phyloP scores from a whole-genome alignment of 345 rosid species.

The Leavenworthia alabamica region DNA sequence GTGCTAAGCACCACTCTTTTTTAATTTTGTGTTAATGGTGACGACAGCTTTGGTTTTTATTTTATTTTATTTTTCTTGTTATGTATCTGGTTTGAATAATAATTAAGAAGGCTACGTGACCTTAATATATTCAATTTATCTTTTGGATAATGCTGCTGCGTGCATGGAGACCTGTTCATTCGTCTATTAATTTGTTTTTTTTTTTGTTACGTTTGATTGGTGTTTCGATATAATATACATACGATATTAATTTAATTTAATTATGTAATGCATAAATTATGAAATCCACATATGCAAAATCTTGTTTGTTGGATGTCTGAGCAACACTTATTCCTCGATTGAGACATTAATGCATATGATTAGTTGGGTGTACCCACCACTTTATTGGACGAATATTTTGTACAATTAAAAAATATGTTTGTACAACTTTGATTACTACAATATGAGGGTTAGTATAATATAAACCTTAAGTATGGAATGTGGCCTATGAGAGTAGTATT shows the following conservation, averaged over 20 bases:
- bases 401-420: too few species aligned
- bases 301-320: not conserved
- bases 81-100: not conserved
- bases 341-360: not conserved
- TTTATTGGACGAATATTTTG: too few species aligned
- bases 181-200: not conserved
- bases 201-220: not conserved
- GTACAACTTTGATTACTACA: too few species aligned
- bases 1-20: conserved; percentile 20
- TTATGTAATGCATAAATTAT: not conserved
- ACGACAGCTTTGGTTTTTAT: not conserved
- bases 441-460: too few species aligned
- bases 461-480: too few species aligned
- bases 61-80: not conserved
- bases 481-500: too few species aligned
- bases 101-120: not conserved
- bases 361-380: not conserved
- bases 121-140: not conserved
- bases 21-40: not conserved
- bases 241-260: not conserved
- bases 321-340: not conserved
- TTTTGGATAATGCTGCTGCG: conserved; percentile 11
- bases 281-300: not conserved
- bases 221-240: not conserved
- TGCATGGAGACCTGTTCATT: conserved; percentile 23